Evolutionary conservation across 768 basidiomycete genomes (phyloP).

Genomic region (Tylopilus sp.): DNA sequence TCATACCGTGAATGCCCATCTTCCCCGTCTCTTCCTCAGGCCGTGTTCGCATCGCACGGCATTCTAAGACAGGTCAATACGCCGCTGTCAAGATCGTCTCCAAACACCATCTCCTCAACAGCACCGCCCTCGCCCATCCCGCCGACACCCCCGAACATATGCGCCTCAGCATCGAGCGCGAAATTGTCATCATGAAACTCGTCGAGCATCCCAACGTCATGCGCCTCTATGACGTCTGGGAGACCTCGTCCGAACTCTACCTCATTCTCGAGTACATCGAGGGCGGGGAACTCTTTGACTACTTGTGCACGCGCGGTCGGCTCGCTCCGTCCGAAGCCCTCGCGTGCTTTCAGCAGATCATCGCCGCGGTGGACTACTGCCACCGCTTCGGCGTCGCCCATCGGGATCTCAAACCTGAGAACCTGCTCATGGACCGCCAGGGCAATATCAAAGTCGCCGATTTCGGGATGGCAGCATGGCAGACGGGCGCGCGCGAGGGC

Average conservation of each 20-base stretch:
- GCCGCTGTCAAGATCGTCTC: constrained; percentile 95
- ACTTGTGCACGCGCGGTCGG: constrained; percentile 76
- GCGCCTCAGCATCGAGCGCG: constrained; percentile 80
- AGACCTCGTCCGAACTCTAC: constrained; percentile 83
- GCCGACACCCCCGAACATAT: constrained; percentile 75
- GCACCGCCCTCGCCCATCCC: constrained; percentile 51
- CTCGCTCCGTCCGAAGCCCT: constrained; percentile 71
- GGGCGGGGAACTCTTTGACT: constrained; percentile 93
- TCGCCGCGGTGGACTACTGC: constrained; percentile 87
- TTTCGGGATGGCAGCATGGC: constrained; percentile 97
- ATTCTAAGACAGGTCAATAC: constrained; percentile 82
- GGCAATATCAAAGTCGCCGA: constrained; percentile 93
- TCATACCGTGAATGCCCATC: not conserved
- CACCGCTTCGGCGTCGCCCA: constrained; percentile 94
- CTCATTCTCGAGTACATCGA: constrained; percentile 94
- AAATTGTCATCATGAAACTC: constrained; percentile 97
- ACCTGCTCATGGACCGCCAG: constrained; percentile 79
- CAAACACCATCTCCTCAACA: constrained; percentile 62
- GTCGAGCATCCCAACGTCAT: constrained; percentile 94
- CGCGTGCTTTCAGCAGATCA: constrained; percentile 90
- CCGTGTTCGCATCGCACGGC: constrained; percentile 84
- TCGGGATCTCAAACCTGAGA: constrained; percentile 93
- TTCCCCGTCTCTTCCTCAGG: constrained; percentile 43
- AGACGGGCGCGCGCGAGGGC: constrained; percentile 52
- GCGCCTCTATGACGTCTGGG: constrained; percentile 96